Percentiles rank a stretch among this genome's conserved stretches.
Evolutionary conservation across 345 rosid genomes (phyloP).

Genomic region (Conringia planisiliqua): DNA sequence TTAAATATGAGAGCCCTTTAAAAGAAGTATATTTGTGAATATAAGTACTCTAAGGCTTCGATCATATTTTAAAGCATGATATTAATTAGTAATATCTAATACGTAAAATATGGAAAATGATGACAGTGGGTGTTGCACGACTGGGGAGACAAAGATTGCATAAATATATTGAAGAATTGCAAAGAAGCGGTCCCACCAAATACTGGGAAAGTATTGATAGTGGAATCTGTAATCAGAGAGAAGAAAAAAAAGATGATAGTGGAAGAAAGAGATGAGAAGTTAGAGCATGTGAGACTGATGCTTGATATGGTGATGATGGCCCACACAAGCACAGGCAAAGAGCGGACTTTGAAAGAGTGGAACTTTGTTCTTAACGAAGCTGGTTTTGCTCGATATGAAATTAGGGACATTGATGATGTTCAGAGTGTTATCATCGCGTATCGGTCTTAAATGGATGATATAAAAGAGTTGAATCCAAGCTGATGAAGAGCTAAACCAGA

Average conservation of each 20-base stretch:
- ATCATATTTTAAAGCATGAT: neutral
- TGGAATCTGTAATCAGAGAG: constrained; percentile 49
- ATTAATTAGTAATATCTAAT: neutral
- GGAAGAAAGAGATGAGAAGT: constrained; percentile 32
- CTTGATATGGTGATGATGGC: constrained; percentile 82
- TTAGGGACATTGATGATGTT: constrained; percentile 39
- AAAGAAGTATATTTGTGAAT: neutral
- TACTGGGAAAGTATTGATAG: constrained; percentile 60
- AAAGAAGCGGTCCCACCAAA: constrained; percentile 51
- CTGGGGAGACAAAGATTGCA: constrained; percentile 71
- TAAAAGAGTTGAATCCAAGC: neutral
- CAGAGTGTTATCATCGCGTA: constrained; percentile 54
- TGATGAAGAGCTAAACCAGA: neutral
- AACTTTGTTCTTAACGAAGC: constrained; percentile 47
- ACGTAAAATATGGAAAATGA: neutral
- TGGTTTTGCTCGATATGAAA: constrained; percentile 47
- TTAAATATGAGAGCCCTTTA: neutral
- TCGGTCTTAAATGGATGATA: constrained; percentile 9
- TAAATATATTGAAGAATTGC: constrained; percentile 56
- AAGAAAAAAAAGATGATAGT: neutral
- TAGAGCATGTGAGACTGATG: constrained; percentile 44
- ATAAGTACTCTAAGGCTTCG: neutral
- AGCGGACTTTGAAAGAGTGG: constrained; percentile 68
- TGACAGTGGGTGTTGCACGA: constrained; percentile 63
- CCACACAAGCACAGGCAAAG: constrained; percentile 58